Evolutionary conservation across 1,139 yeast species (phyloP).

Genomic region (Nadsonia commutata): DNA sequence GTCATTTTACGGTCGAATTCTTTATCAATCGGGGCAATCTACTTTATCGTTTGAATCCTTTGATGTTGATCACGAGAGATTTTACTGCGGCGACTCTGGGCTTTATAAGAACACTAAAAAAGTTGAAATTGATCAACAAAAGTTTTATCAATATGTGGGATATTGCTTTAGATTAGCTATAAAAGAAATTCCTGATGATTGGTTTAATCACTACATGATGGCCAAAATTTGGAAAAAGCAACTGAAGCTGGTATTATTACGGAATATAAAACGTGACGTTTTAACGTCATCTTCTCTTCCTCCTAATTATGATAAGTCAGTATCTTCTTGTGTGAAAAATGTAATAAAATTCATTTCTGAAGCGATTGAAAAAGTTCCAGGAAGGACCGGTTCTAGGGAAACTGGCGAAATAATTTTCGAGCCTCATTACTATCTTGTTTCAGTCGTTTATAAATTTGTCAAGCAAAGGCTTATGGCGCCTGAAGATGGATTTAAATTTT

Average conservation of each 20-base stretch:
- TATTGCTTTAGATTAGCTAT: conserved; percentile 17
- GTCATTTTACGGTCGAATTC: conserved; percentile 42
- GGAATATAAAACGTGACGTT: neutral
- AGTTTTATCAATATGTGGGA: conserved; percentile 10
- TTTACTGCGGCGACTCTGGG: conserved; percentile 17
- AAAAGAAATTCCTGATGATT: conserved; percentile 30
- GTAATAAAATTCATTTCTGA: conserved; percentile 17
- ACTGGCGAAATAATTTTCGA: conserved; percentile 44
- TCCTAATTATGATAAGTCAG: neutral
- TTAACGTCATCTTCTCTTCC: neutral
- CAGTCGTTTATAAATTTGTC: conserved; percentile 45
- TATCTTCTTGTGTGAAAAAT: conserved; percentile 10
- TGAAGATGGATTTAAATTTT: conserved; percentile 25
- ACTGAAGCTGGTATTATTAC: conserved; percentile 2
- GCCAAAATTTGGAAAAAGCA: conserved; percentile 47
- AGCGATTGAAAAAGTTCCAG: conserved; percentile 23
- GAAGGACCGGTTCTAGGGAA: neutral
- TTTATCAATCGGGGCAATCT: conserved; percentile 37
- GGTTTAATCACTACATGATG: conserved; percentile 48
- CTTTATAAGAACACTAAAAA: conserved; percentile 5
- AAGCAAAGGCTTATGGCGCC: conserved; percentile 24
- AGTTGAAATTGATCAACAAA: conserved; percentile 3
- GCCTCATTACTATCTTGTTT: conserved; percentile 55
- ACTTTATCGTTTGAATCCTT: conserved; percentile 47
- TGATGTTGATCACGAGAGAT: conserved; percentile 13